phyloP scores from a whole-genome alignment of 192 early-diverging fungal species.

The Entomortierella chlamydospora region DNA sequence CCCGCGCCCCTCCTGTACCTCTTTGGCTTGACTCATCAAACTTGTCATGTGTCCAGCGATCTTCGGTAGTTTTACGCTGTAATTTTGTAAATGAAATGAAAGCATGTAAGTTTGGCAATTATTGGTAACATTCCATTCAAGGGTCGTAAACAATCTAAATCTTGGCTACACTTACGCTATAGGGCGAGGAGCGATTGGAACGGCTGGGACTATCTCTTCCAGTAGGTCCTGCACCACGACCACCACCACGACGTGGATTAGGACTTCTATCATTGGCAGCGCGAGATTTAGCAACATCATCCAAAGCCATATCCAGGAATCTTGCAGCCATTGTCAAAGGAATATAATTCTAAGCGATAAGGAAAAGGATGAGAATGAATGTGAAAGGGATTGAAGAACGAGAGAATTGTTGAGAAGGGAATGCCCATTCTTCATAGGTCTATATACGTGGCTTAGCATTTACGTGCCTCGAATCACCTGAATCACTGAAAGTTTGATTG shows the following conservation, averaged over 20 bases:
- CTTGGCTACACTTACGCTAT: slow-evolving; percentile 12
- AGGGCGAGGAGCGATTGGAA: slow-evolving; percentile 42
- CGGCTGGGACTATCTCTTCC: slow-evolving; percentile 44
- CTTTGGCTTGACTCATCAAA: slow-evolving; percentile 43
- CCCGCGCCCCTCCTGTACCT: slow-evolving; percentile 4
- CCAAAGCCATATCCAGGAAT: slow-evolving; percentile 55
- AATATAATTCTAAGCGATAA: not conserved
- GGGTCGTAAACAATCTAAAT: not conserved
- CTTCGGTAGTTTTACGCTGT: slow-evolving; percentile 37
- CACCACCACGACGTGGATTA: slow-evolving; percentile 27
- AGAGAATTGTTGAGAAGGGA: not conserved
- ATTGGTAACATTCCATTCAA: not conserved
- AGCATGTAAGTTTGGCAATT: not conserved
- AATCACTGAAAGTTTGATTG: too few relatives aligned
- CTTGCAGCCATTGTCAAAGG: slow-evolving; percentile 35
- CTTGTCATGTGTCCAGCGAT: slow-evolving; percentile 61
- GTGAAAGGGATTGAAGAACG: not conserved
- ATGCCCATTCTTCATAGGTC: not conserved
- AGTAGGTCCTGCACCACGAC: slow-evolving; percentile 14
- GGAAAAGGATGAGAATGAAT: not conserved
- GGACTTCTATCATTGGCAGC: slow-evolving; percentile 34
- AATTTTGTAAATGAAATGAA: not conserved
- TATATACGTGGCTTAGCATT: not conserved
- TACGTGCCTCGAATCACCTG: too few relatives aligned
- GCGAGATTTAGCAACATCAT: slow-evolving; percentile 51